Conservation (phyloP, 208 protist species). For the Balamuthia mandrillaris region DNA sequence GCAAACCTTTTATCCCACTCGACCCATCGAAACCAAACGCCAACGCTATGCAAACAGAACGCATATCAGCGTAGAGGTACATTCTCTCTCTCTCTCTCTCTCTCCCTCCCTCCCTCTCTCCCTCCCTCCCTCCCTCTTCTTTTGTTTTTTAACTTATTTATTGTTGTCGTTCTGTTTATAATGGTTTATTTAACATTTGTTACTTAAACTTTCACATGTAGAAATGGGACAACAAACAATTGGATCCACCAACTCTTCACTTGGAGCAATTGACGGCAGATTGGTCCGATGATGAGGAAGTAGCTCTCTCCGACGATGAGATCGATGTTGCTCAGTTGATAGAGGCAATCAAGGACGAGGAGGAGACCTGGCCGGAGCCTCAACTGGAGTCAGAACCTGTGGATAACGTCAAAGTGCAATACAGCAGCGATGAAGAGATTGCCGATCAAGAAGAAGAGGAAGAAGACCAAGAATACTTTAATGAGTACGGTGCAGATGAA, state of each 20-base stretch:
- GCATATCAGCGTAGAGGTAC: slow-evolving; percentile 15
- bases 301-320: too few relatives aligned
- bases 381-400: too few relatives aligned
- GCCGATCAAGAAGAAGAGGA: not conserved
- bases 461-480: not conserved
- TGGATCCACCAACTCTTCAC: not conserved
- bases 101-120: not conserved
- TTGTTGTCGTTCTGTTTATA: not conserved
- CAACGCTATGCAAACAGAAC: slow-evolving; percentile 19
- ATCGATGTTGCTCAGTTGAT: too few relatives aligned
- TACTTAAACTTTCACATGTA: not conserved
- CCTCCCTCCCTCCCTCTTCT: not conserved
- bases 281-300: slow-evolving; percentile 29
- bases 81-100: not conserved
- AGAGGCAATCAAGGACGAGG: too few relatives aligned
- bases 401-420: too few relatives aligned
- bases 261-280: slow-evolving; percentile 5
- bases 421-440: not conserved
- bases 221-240: slow-evolving; percentile 30
- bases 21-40: not conserved
- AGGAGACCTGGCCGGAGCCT: too few relatives aligned
- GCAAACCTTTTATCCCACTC: slow-evolving; percentile 18
- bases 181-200: not conserved
- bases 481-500: too few relatives aligned
- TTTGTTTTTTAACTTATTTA: not conserved